Percentiles rank a stretch among this genome's conserved stretches.
Conservation (phyloP, 2,329 filamentous ascomycete genomes). For the Stachybotrys elegans region DNA sequence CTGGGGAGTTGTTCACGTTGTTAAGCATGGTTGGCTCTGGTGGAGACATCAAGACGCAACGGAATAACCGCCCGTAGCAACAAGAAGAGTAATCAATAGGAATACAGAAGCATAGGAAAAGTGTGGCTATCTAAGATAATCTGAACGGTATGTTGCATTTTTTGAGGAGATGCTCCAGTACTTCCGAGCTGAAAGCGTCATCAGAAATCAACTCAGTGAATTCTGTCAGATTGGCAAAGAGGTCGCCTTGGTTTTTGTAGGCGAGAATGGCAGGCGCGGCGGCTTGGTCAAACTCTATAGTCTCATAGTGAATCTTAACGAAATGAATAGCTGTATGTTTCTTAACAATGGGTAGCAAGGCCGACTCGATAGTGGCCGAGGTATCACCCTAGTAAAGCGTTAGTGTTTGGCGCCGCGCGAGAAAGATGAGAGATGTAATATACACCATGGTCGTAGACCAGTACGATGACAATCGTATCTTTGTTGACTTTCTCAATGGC, state of each 20-base stretch:
- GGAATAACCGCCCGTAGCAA: not conserved
- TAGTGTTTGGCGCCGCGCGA: constrained; percentile 10
- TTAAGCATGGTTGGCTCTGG: not conserved
- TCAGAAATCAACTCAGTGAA: constrained; percentile 80
- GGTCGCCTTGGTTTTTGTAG: constrained; percentile 80
- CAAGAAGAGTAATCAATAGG: not conserved
- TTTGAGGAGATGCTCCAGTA: constrained; percentile 47
- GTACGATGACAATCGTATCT: not conserved
- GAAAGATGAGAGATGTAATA: not conserved
- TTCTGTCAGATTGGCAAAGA: constrained; percentile 85
- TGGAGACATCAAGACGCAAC: not conserved
- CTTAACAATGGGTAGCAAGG: constrained; percentile 68
- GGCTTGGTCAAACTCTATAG: constrained; percentile 90
- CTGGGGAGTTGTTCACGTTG: not conserved
- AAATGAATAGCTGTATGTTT: constrained; percentile 72
- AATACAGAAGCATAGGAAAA: not conserved
- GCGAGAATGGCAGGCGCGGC: constrained; percentile 83
- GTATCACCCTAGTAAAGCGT: constrained; percentile 61
- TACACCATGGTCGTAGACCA: not conserved
- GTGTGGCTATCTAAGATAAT: not conserved
- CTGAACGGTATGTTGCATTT: constrained; percentile 39
- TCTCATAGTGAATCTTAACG: constrained; percentile 83
- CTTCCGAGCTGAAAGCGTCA: constrained; percentile 50
- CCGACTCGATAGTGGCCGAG: constrained; percentile 73
- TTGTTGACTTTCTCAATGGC: constrained; percentile 1